Base-by-base conservation (phyloP, 371 early-diverging fungal species). In the Rhizopus arrhizus region DNA sequence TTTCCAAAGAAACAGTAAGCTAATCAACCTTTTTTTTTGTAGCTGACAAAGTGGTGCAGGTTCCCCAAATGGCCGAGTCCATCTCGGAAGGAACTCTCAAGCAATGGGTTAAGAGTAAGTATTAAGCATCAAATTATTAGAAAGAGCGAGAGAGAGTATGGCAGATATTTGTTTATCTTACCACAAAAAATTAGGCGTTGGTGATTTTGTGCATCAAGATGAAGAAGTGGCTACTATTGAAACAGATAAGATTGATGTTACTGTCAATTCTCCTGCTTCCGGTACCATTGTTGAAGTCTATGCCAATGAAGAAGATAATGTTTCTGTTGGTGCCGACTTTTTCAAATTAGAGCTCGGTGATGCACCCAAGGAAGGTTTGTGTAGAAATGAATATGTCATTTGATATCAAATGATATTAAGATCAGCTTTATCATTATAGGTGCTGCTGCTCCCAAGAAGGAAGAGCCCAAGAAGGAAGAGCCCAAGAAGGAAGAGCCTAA, bases 161-260 rank as follows among this genome's bases (percentile, higher is more conserved):
- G 2, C 22, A 22, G 22, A 2, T 22, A 22, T 22, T 22, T 22
- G 22, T 22, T 22, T 22, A 22, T 22, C 22, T 22, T 22, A 22
- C 22, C 22, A 22, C 22, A 22, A 22, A 22, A 22, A 22, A 22
- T 22, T 71, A 95, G 95, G 93, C 85, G 91, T 95, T 50, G 98
- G 98, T 69, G 97, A 97, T 61, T 95, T 84, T 73, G 93, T 98
- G 56, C 81, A 85, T 59, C 87, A 92, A 64, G 98, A 98, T 68
- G 97, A 98, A 66, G 93, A 90, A 71, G 87, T 97, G 29, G 97
- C 96, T 41, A 93, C 95, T 34, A 96, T 98, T 55, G 97, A 98
- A 75, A 98, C 98, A 53, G 98, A 98, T 85, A 98, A 98, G 85
- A 88, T 97, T 49, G 97, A 96, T 71, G 90, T 97, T 42, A 88